Base-by-base conservation (phyloP, 1,139 yeast genomes). In the Candida pseudoviswanathii region DNA sequence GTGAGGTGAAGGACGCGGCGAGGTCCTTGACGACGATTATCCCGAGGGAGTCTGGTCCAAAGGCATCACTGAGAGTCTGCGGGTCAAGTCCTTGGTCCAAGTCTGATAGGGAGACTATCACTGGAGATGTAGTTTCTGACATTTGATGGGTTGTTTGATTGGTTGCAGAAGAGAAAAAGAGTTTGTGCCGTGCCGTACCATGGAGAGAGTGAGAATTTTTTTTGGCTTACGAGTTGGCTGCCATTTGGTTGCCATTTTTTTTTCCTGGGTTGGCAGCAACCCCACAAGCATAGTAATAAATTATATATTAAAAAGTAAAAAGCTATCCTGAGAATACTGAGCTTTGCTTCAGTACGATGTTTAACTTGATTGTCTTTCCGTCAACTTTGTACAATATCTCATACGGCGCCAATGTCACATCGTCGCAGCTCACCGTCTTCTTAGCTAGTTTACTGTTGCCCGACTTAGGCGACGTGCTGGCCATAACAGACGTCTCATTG, bases 11-110 rank as follows among this genome's bases (percentile, higher is more conserved):
- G 39, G 62, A 57, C 0, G 49, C 55, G 0, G 85, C 82, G 27
- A 83, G 63, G 8, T 64, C 75, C 29, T 64, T 74, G 9, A 75
- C 73, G 7, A 84, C 64, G 2, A 83, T 65, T 29, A 84, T 75
- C 0, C 88, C 88, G 6, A 84, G 66, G 0, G 86, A 81, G 34
- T 80, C 72, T 0, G 81, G 77, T 0, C 86, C 88, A 63, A 84
- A 83, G 0, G 87, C 86, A 2, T 60, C 53, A 10, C 67, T 65
- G 33, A 80, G 65, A 2, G 60, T 57, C 1, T 56, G 49, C 48
- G 71, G 71, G 5, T 63, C 64, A 1, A 68, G 56, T 0, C 81
- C 82, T 9, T 11, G 0, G 21, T 58, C 50, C 26, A 79, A 63
- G 24, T 75, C 74, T 6, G 59, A 53, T 3, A 78, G 56, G 0